These are phyloP conservation scores for Lyophyllum decastes DNA, from an alignment of 768 basidiomycete genomes.

Conservation along the genomic window DNA sequence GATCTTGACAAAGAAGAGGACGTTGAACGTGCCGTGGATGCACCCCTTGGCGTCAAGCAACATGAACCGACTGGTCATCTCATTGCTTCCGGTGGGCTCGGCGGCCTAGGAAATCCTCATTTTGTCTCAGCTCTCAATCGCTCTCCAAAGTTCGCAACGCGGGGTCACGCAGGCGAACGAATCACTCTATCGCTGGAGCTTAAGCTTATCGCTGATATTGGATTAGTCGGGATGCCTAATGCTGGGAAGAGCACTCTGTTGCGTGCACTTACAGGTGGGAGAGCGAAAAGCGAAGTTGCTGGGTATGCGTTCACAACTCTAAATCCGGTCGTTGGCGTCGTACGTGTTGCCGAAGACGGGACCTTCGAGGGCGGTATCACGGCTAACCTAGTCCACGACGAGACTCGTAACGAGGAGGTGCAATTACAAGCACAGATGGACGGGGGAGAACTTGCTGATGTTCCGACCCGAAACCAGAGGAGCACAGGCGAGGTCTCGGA, in stretches of 20 bases:
- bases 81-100: slow-evolving; percentile 73
- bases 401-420: slow-evolving; percentile 59
- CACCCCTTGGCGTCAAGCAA: slow-evolving; percentile 63
- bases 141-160: slow-evolving; percentile 85
- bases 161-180: slow-evolving; percentile 73
- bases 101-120: slow-evolving; percentile 89
- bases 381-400: slow-evolving; percentile 58
- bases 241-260: slow-evolving; percentile 92
- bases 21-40: slow-evolving; percentile 46
- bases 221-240: slow-evolving; percentile 94
- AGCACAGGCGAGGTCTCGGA: slow-evolving; percentile 18
- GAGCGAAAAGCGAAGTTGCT: slow-evolving; percentile 83
- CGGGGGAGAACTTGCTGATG: slow-evolving; percentile 51
- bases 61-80: slow-evolving; percentile 60
- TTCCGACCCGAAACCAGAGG: slow-evolving; percentile 52
- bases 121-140: slow-evolving; percentile 70
- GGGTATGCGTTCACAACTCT: slow-evolving; percentile 94
- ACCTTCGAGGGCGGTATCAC: slow-evolving; percentile 64
- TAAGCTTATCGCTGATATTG: slow-evolving; percentile 93
- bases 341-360: slow-evolving; percentile 80
- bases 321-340: slow-evolving; percentile 91
- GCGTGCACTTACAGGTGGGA: slow-evolving; percentile 83
- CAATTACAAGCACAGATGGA: slow-evolving; percentile 46
- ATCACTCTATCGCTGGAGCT: slow-evolving; percentile 88
- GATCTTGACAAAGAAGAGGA: slow-evolving; percentile 61